Base-by-base conservation (phyloP, 2,329 filamentous ascomycete species). In the Exophiala sp. region DNA sequence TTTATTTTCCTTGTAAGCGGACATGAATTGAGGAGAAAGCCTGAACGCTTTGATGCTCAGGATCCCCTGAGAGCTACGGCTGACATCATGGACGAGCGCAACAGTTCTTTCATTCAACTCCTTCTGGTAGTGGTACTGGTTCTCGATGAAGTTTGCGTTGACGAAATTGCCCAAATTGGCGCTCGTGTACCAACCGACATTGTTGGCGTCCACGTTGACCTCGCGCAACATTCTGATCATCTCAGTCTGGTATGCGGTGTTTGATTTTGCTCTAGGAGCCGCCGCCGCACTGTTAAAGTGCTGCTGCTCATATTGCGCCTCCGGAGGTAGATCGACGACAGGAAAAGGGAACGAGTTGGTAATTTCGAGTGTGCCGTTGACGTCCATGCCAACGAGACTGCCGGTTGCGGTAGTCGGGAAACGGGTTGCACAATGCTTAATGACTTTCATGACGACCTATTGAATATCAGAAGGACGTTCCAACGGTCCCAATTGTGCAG, bases 111-210 rank as follows among this genome's bases (percentile, higher is more conserved):
- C 88, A 68, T 95, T 95, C 63, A 80, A 67, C 63, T 94, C 88
- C 70, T 88, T 93, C 77, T 98, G 93, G 77, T 95, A 97, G 75
- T 90, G 86, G 73, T 83, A 89, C 72, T 96, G 90, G 76, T 97
- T 98, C 79, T 98, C 93, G 70, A 98, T 87, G 67, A 95, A 90
- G 76, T 85, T 87, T 66, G 86, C 71, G 76, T 90, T 96, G 77
- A 97, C 79, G 63, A 97, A 97, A 78, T 95, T 97, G 70, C 93
- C 93, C 87, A 98, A 94, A 70, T 89, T 95, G 58, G 90, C 88
- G 74, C 89, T 96, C 52, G 89, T 96, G 75, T 98, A 98, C 90
- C 90, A 98, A 64, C 93, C 93, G 53, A 95, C 88, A 65, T 88
- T 94, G 77, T 97, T 95, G 60, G 93, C 93, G 69, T 98, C 93